Conservation (phyloP, 1,284 basidiomycete species). For the Crepidotus sp. region DNA sequence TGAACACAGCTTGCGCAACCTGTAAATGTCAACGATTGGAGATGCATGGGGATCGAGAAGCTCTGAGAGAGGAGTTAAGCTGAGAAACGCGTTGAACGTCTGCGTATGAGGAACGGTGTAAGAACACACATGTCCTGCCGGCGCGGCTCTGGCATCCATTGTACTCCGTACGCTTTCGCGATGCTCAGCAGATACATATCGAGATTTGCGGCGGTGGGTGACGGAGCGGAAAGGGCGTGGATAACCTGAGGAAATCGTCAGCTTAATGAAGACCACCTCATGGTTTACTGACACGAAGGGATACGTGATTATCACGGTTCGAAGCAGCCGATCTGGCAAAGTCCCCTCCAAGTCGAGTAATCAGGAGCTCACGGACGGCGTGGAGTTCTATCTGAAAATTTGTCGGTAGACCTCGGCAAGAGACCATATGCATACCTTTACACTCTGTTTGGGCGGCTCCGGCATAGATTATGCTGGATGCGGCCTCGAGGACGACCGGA, state of each 20-base stretch:
- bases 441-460: slow-evolving; percentile 42
- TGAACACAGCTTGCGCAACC: slow-evolving; percentile 45
- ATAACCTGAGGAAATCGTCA: slow-evolving; percentile 34
- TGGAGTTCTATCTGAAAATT: slow-evolving; percentile 41
- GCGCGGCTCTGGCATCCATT: slow-evolving; percentile 53
- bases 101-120: slow-evolving; percentile 4
- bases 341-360: slow-evolving; percentile 45
- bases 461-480: slow-evolving; percentile 57
- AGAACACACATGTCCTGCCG: slow-evolving; percentile 52
- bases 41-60: slow-evolving; percentile 43
- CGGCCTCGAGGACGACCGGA: slow-evolving; percentile 50
- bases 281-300: slow-evolving; percentile 35
- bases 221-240: slow-evolving; percentile 39
- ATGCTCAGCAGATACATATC: slow-evolving; percentile 48
- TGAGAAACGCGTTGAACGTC: slow-evolving; percentile 22
- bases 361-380: slow-evolving; percentile 43
- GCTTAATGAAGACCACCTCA: slow-evolving; percentile 5
- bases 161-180: slow-evolving; percentile 43
- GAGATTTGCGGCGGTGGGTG: slow-evolving; percentile 47
- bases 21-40: slow-evolving; percentile 48
- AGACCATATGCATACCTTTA: slow-evolving; percentile 38
- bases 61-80: slow-evolving; percentile 47
- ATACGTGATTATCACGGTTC: slow-evolving; percentile 48
- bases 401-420: not conserved
- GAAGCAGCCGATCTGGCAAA: slow-evolving; percentile 46